Conservation (phyloP, 1,284 basidiomycete species). For the Volvariella volvacea region DNA sequence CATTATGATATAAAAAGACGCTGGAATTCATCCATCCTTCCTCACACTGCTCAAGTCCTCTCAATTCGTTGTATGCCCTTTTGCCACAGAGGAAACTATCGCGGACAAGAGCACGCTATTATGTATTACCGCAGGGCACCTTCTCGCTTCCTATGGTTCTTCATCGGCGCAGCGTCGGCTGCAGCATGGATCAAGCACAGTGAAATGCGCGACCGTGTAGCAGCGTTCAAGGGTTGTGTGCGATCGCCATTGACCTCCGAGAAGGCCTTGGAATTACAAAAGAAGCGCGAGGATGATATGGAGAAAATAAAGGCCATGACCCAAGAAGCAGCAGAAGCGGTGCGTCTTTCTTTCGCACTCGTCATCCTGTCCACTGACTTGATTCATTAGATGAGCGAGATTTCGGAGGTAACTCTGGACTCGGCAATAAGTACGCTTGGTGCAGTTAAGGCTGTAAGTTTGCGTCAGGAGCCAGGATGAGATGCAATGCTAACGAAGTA, state of each 20-base stretch:
- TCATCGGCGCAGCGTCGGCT: conserved; percentile 49
- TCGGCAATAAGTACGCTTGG: conserved; percentile 49
- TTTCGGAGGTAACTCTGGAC: conserved; percentile 67
- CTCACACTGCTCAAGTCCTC: neutral
- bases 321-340: conserved; percentile 48
- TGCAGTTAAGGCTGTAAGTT: conserved; percentile 50
- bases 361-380: conserved; percentile 4
- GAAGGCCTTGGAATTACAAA: conserved; percentile 14
- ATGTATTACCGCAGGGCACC: conserved; percentile 28
- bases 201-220: conserved; percentile 16
- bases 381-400: conserved; percentile 43
- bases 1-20: neutral
- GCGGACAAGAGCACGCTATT: neutral
- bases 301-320: conserved; percentile 37
- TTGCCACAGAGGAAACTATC: neutral
- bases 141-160: conserved; percentile 61
- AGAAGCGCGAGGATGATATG: conserved; percentile 33
- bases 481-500: too few relatives aligned
- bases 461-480: neutral
- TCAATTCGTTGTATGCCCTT: neutral
- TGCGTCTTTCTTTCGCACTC: conserved; percentile 23
- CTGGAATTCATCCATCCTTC: neutral
- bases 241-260: conserved; percentile 13
- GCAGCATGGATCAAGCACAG: conserved; percentile 38
- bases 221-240: conserved; percentile 22